Evolutionary conservation across 2,329 filamentous ascomycete genomes (phyloP), one percentile per base, ranked within the genome.

Genomic region (Fusarium xyrophilum): DNA sequence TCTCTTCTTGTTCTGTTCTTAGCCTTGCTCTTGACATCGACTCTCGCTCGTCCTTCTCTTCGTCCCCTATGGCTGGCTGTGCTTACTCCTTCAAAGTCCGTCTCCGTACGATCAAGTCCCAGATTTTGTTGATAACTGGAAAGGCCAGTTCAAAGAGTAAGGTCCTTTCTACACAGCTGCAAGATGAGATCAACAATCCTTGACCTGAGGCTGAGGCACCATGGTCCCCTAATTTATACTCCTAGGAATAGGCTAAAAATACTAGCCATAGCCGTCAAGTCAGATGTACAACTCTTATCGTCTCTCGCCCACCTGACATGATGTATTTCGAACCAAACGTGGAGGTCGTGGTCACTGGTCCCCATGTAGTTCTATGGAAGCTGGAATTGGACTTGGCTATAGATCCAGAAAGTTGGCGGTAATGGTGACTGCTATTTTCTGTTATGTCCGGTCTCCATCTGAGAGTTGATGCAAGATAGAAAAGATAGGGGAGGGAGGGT

Each of bases 151-250:
- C 47, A 56, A 66, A 59, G 25, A 48, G 15, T 42, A 42, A 56
- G 46, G 39, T 51, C 61, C 36, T 66, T 70, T 71, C 60, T 70
- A 59, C 60, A 68, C 56, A 63, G 73, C 67, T 75, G 67, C 69
- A 73, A 67, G 68, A 73, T 74, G 56, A 68, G 71, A 70, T 72
- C 67, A 55, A 50, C 65, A 53, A 56, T 46, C 42, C 53, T 64
- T 46, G 44, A 48, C 47, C 46, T n/a, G 60, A 56, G 50, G 39
- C 63, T 48, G 53, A 69, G 54, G 68, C 71, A 68, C 54, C 58
- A 39, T 51, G 21, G 52, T 61, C 69, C 52, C 65, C 59, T 61
- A 54, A 71, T 71, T 74, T 76, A 76, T 76, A 76, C 66, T 73
- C 60, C 60, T 52, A 43, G 52, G 56, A 53, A 55, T 52, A 52